Conservation (phyloP, 106 monocot species). For the Dioscorea zingiberensis region DNA sequence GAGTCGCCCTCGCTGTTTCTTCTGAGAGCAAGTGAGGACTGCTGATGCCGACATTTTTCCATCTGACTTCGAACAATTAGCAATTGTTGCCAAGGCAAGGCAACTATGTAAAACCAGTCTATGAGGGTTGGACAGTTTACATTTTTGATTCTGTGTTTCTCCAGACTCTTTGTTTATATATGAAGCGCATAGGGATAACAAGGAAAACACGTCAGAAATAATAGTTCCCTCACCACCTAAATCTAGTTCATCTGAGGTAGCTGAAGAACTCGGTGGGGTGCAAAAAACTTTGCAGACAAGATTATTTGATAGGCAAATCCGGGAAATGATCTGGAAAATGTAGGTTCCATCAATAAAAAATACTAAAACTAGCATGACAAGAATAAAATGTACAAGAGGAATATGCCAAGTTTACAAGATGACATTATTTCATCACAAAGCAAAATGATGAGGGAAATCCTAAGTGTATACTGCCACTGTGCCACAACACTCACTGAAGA, state of each 20-base stretch:
- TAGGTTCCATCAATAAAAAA: not conserved
- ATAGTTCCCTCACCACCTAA: slow-evolving; percentile 74
- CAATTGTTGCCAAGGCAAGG: slow-evolving; percentile 64
- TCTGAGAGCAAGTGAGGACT: slow-evolving; percentile 68
- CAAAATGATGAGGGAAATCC: too few species aligned
- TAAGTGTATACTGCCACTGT: too few species aligned
- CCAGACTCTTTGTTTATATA: slow-evolving; percentile 70
- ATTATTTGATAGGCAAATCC: slow-evolving; percentile 50
- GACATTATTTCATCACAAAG: too few species aligned
- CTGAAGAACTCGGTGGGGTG: slow-evolving; percentile 34
- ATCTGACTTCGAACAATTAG: slow-evolving; percentile 41
- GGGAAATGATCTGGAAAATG: slow-evolving; percentile 65
- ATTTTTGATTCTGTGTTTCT: slow-evolving; percentile 52
- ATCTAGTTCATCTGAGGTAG: slow-evolving; percentile 34
- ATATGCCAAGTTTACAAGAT: too few species aligned
- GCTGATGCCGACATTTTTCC: slow-evolving; percentile 38
- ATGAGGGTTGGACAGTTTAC: slow-evolving; percentile 74
- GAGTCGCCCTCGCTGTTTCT: slow-evolving; percentile 73
- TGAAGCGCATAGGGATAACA: slow-evolving; percentile 61
- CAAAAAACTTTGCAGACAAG: slow-evolving; percentile 57
- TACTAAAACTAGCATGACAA: too few species aligned
- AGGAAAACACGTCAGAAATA: slow-evolving; percentile 66
- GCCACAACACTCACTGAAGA: too few species aligned
- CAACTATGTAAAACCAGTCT: slow-evolving; percentile 76
- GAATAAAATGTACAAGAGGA: too few species aligned